Conservation (phyloP, 257 asterid species). For the Parsonsia alboflavescens region DNA sequence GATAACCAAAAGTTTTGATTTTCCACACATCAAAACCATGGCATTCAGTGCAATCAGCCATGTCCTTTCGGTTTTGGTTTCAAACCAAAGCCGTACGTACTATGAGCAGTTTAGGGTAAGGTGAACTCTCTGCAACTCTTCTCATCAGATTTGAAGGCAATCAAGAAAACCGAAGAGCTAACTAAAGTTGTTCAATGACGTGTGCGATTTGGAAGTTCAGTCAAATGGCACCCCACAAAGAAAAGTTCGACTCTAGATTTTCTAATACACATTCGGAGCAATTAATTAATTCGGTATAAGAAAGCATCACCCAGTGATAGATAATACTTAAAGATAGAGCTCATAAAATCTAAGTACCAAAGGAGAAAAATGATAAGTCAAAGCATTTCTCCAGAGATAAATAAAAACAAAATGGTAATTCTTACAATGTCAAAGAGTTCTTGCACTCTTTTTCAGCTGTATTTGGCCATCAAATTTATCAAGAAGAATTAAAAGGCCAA, state of each 20-base stretch:
- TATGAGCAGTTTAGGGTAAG: not conserved
- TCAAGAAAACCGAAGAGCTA: not conserved
- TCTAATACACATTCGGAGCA: no score
- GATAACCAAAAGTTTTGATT: no score
- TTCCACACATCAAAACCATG: not conserved
- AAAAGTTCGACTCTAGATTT: no score
- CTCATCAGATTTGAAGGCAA: not conserved
- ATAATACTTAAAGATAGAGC: slow-evolving; percentile 2
- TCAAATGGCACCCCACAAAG: no score
- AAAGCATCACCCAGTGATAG: not conserved
- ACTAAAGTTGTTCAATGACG: not conserved
- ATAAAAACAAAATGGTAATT: slow-evolving; percentile 14
- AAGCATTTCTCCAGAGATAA: slow-evolving; percentile 3
- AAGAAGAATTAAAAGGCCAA: slow-evolving; percentile 17
- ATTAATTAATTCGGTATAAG: no score
- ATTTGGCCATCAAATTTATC: slow-evolving; percentile 17
- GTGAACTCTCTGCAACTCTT: not conserved
- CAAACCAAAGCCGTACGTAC: not conserved
- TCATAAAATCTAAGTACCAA: not conserved
- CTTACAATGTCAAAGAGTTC: slow-evolving; percentile 28
- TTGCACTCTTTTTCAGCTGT: slow-evolving; percentile 27
- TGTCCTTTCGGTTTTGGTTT: not conserved
- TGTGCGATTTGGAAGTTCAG: no score
- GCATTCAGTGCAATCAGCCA: not conserved
- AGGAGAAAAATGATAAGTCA: not conserved